Evolutionary conservation across 1,139 yeast genomes (phyloP).

Genomic region (Sugiyamaella xylanicola): DNA sequence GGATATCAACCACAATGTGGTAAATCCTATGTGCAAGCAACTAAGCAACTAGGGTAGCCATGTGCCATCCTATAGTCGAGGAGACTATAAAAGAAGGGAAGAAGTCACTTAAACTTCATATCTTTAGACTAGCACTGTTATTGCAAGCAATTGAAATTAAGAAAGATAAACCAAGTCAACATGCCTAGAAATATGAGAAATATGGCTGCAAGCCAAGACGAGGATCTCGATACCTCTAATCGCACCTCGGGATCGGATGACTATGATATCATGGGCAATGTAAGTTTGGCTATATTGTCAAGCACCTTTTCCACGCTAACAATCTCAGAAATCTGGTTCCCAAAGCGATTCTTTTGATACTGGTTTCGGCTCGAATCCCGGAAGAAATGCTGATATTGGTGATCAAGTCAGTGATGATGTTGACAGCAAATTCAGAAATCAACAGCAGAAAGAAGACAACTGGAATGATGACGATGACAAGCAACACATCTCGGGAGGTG

Average conservation of each 20-base stretch:
- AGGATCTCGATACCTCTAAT: slow-evolving; percentile 7
- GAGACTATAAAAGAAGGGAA: background rate
- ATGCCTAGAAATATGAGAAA: slow-evolving; percentile 19
- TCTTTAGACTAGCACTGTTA: no score
- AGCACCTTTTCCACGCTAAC: no score
- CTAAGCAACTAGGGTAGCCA: no score
- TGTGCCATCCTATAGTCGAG: no score
- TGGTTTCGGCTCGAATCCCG: background rate
- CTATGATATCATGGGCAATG: slow-evolving; percentile 16
- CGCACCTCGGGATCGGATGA: slow-evolving; percentile 2
- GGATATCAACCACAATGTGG: background rate
- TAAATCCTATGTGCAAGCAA: background rate
- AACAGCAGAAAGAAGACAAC: slow-evolving; percentile 5
- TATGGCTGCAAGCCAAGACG: slow-evolving; percentile 13
- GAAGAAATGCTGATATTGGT: background rate
- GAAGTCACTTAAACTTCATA: no score
- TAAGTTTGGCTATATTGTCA: no score
- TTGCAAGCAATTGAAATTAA: background rate
- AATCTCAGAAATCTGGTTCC: slow-evolving; percentile 1
- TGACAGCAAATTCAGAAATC: slow-evolving; percentile 1
- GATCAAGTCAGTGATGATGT: background rate
- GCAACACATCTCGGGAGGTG: background rate
- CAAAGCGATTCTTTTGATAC: slow-evolving; percentile 1
- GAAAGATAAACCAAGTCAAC: background rate
- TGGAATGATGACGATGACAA: slow-evolving; percentile 15